Evolutionary conservation across 371 early-diverging fungal genomes (phyloP), one percentile per base, ranked within the genome.

Genomic region (Apophysomyces trapeziformis): DNA sequence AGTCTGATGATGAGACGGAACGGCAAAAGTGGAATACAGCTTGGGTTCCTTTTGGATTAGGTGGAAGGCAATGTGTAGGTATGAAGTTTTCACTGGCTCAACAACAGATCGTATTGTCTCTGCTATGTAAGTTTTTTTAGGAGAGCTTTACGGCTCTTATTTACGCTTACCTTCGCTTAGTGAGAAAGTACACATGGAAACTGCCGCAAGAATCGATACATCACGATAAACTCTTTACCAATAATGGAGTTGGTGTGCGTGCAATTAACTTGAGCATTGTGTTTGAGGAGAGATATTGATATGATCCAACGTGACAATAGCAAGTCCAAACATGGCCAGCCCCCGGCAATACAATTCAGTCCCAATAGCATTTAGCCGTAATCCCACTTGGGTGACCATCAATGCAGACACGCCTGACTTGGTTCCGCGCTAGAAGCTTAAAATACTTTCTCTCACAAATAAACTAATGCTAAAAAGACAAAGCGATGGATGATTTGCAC

Each of bases 41-140:
- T 4, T 78, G 74, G 74, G 68, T 78, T 62, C 77, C 77, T 0
- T 81, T 81, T 65, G 75, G 79, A 16, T 50, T 63, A 44, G 82
- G 77, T 9, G 67, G 74, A 38, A 64, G 77, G 14, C 62, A 56
- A 4, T 82, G 79, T 32, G 61, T 82, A 38, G 79, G 82, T 50
- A 80, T 75, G 65, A 78, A 78, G 37, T 78, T 78, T 57, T 70
- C 68, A 56, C 64, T 68, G 44, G 68, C 69, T 14, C 69, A 67
- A 54, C 68, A 73, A 60, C 64, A 67, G 1, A 68, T 73, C 4
- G 44, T 79, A 1, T 63, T 79, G 35, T 60, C 74, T 11, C 63
- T 80, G 70, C 65, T 84, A 1, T 43, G 68, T 68, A 60, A 64
- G 68, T 56, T 14, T 26, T 26, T 26, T 26, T 26, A 26, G 14